Conservation (phyloP, 495 filamentous ascomycete genomes). For the Tuber umbilicatum region DNA sequence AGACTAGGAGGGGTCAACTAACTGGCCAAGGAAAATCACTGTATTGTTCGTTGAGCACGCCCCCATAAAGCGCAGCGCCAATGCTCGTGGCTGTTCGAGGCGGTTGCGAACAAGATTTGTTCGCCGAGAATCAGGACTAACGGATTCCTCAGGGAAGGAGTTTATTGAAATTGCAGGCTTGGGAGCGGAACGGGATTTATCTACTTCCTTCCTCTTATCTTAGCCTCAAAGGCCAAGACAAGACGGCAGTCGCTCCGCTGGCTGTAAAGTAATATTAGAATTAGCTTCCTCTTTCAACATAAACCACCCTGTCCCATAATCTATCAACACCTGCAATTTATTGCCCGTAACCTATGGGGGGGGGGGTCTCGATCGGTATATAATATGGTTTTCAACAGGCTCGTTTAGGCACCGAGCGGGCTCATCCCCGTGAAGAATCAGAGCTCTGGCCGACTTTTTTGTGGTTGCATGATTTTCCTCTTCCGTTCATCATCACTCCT, state of each 20-base stretch:
- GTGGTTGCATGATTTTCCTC: neutral
- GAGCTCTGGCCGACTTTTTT: neutral
- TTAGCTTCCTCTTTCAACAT: neutral
- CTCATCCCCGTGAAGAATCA: neutral
- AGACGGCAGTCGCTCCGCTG: neutral
- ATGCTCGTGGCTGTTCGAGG: neutral
- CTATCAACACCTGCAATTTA: neutral
- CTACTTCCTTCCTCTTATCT: neutral
- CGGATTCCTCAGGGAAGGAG: neutral
- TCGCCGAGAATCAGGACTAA: neutral
- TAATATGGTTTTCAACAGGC: neutral
- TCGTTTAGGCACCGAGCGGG: neutral
- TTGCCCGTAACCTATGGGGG: neutral
- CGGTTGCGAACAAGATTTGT: neutral
- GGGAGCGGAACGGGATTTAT: neutral
- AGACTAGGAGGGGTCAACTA: too few species aligned
- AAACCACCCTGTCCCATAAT: neutral
- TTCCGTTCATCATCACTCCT: neutral
- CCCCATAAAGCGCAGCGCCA: neutral
- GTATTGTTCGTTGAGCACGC: too few species aligned
- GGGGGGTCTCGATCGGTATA: neutral
- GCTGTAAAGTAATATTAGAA: neutral
- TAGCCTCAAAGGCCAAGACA: neutral
- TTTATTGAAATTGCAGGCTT: neutral
- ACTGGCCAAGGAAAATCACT: too few species aligned